Evolutionary conservation across 2,329 filamentous ascomycete genomes (phyloP), one percentile per base, ranked within the genome.

Genomic region (Cryoendolithus antarcticus): DNA sequence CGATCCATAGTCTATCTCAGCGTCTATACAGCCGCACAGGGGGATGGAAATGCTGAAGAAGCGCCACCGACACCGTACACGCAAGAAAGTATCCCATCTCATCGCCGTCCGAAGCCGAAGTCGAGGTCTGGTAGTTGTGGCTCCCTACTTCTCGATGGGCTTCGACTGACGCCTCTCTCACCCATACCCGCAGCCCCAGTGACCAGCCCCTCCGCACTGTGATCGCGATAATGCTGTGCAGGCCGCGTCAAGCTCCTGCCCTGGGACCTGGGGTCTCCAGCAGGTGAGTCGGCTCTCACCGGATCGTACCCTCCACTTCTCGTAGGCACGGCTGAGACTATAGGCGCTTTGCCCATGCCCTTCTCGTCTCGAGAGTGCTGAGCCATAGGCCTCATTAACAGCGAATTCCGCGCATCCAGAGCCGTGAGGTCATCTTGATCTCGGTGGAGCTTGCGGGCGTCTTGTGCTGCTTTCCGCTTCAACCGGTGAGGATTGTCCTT

Each of bases 401-500:
- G 75, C 9, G 82, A 88, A 67, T 89, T 89, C 56, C 84, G 82
- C 2, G 86, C 82, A 54, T 93, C 84, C 30, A 94, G 74, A 4
- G 86, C 83, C 1, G 86, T 95, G 36, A 95, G 76, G 43, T 77
- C 78, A 60, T 94, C 86, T 44, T 82, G 65, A 50, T 91, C 82
- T 48, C 80, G 79, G 53, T 77, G 74, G 46, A 76, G 62, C 4
- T n/a, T 19, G 69, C 89, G 85, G 62, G 38, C 68, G 79, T 75
- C 82, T 85, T 85, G 85, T 60, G 85, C 77, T 64, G 89, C 84
- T 74, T 93, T 93, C 63, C 85, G 80, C 55, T 80, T 79, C 71
- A 81, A 81, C 48, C 82, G 78, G 62, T 96, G 89, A 3, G 89
- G 88, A 65, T 96, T 96, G 65, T 86, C 75, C 58, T 82, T 82